Percentiles rank a stretch among this genome's conserved stretches.
Conservation (phyloP, 2,329 filamentous ascomycete genomes). For the Leptographium procerum region DNA sequence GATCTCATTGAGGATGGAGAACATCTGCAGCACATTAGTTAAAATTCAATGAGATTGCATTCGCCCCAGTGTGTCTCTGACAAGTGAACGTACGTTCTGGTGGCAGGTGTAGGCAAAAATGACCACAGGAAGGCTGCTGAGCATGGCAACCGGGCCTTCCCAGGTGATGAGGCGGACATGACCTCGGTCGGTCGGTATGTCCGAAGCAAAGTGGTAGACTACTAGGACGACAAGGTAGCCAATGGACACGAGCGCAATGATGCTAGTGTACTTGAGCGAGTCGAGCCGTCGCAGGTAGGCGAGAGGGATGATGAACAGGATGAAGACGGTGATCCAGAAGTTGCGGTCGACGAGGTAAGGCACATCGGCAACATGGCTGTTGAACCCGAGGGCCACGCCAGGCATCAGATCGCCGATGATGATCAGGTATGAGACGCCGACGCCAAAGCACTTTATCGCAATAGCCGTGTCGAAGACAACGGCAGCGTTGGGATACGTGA, state of each 20-base stretch:
- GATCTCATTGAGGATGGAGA: constrained; percentile 95
- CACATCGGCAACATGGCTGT: constrained; percentile 46
- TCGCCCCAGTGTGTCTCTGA: background rate
- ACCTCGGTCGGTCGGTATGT: constrained; percentile 62
- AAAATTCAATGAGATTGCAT: no score
- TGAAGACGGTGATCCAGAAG: constrained; percentile 97
- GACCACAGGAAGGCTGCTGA: constrained; percentile 85
- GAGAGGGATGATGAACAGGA: constrained; percentile 89
- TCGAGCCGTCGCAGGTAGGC: constrained; percentile 86
- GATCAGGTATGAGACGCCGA: constrained; percentile 94
- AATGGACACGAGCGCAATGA: constrained; percentile 84
- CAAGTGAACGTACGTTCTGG: constrained; percentile 58
- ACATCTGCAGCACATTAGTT: constrained; percentile 57
- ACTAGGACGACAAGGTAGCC: constrained; percentile 89
- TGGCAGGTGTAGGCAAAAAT: constrained; percentile 99
- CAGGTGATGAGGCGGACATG: constrained; percentile 64
- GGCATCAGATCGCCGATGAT: constrained; percentile 99
- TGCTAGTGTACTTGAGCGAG: constrained; percentile 92
- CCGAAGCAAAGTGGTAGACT: constrained; percentile 80
- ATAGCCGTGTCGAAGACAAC: constrained; percentile 94
- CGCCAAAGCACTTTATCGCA: constrained; percentile 94
- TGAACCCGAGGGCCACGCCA: constrained; percentile 76
- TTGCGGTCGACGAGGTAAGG: constrained; percentile 77
- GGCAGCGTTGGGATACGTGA: constrained; percentile 92
- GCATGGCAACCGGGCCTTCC: constrained; percentile 64